These are phyloP conservation scores for Penicillium sp. DNA, from an alignment of 2,329 filamentous ascomycete genomes.

Conservation along the genomic window DNA sequence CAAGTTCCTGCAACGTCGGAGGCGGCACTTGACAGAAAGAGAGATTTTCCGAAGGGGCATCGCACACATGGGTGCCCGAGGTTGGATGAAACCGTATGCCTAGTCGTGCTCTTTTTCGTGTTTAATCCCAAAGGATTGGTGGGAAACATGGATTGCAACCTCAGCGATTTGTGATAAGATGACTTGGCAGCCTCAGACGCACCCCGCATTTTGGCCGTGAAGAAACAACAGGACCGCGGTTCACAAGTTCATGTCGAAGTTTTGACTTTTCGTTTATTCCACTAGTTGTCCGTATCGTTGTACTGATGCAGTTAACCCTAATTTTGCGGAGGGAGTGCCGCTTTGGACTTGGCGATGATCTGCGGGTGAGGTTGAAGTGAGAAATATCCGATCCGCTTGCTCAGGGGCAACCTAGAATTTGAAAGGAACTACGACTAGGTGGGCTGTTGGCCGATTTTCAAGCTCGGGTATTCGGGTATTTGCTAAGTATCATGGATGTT, in stretches of 20 bases:
- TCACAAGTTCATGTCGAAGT: neutral
- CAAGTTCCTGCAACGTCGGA: no score
- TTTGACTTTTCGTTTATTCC: neutral
- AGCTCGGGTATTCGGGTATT: no score
- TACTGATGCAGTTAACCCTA: neutral
- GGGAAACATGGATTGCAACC: neutral
- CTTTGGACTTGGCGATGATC: slow-evolving; percentile 18
- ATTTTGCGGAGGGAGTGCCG: slow-evolving; percentile 10
- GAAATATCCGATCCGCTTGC: neutral
- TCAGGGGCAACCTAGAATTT: no score
- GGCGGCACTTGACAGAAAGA: no score
- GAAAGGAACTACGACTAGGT: neutral
- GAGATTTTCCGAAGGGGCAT: no score
- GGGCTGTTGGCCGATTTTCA: no score
- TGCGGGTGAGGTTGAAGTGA: neutral
- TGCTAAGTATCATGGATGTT: no score
- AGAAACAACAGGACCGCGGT: neutral
- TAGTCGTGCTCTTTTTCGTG: no score
- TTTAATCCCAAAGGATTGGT: neutral
- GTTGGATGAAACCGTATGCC: no score
- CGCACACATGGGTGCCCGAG: no score
- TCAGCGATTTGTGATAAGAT: neutral
- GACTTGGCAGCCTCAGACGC: neutral
- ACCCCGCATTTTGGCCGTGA: slow-evolving; percentile 3
- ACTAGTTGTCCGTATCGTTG: neutral